These are phyloP conservation scores for Dictyostelium citrinum DNA, from an alignment of 78 protist species.

Conservation along the genomic window DNA sequence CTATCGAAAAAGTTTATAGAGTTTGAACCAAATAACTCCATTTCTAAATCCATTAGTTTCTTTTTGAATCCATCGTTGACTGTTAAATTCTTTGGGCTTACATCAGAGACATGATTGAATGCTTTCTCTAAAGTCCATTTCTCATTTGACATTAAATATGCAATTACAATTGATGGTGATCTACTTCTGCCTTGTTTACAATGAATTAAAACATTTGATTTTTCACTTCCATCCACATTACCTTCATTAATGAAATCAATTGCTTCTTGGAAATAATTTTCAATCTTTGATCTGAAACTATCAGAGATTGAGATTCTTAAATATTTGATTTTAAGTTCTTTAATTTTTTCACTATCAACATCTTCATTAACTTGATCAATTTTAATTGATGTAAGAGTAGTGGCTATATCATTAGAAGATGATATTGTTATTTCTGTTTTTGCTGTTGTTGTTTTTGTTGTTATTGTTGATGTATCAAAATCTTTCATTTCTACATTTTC, in stretches of 20 bases:
- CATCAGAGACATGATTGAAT: not conserved
- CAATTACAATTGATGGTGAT: conserved; percentile 71
- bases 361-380: not conserved
- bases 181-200: conserved; percentile 75
- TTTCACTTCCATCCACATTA: not conserved
- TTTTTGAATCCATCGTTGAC: conserved; percentile 64
- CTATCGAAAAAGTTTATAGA: conserved; percentile 29
- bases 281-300: conserved; percentile 42
- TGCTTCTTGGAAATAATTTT: conserved; percentile 35
- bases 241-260: conserved; percentile 22
- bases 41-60: conserved; percentile 37
- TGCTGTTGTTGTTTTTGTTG: not conserved
- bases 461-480: not conserved
- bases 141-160: conserved; percentile 34
- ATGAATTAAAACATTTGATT: conserved; percentile 42
- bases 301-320: conserved; percentile 62
- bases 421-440: not conserved
- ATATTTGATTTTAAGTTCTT: conserved; percentile 9
- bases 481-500: not conserved
- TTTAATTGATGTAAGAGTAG: not conserved
- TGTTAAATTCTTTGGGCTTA: not conserved
- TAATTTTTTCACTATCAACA: not conserved
- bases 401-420: not conserved
- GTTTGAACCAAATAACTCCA: not conserved
- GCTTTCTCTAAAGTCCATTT: conserved; percentile 40